Conservation (phyloP, 2,329 filamentous ascomycete genomes). For the Xylaria sp. region DNA sequence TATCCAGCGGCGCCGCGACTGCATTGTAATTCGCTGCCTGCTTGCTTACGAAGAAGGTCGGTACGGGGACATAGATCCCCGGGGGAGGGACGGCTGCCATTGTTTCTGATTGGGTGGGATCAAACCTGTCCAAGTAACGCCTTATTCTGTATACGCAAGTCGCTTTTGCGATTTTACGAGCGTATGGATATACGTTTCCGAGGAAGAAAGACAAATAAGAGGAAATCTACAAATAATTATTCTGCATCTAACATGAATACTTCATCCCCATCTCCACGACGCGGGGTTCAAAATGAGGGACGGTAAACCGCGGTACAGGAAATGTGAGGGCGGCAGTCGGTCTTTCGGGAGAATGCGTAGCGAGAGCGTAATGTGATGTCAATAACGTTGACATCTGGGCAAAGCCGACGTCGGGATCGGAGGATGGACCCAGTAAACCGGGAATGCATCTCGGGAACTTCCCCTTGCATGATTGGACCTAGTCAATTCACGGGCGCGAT, state of each 20-base stretch:
- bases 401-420: conserved; percentile 22
- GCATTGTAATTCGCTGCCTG: conserved; percentile 53
- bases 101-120: not conserved
- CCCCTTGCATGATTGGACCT: not conserved
- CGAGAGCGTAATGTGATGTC: conserved; percentile 23
- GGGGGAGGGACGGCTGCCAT: conserved; percentile 52
- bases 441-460: conserved; percentile 4
- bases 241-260: not conserved
- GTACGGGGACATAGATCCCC: conserved; percentile 67
- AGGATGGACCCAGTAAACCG: not conserved
- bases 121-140: not conserved
- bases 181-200: not conserved
- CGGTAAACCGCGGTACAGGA: conserved; percentile 23
- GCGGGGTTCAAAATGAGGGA: conserved; percentile 36
- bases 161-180: not conserved
- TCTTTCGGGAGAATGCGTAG: conserved; percentile 38
- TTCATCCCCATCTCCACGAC: conserved; percentile 19
- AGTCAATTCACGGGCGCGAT: not conserved
- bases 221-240: not conserved
- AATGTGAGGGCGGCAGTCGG: conserved; percentile 29
- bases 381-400: conserved; percentile 2
- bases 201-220: not conserved
- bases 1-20: conserved; percentile 63
- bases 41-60: conserved; percentile 66
- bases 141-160: not conserved